phyloP scores from a whole-genome alignment of 257 asterid species.

The Gardenia jasminoides region DNA sequence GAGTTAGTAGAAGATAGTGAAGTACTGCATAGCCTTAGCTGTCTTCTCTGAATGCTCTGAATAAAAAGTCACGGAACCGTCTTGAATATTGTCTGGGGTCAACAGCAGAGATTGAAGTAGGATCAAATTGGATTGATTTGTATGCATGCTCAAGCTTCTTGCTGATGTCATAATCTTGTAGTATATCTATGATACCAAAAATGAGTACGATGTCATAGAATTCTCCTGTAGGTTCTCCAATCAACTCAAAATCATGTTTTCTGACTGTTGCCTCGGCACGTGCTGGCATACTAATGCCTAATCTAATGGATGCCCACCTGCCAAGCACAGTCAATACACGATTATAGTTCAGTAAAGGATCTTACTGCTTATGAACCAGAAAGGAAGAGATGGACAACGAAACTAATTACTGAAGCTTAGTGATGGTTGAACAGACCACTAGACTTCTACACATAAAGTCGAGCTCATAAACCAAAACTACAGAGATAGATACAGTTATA shows the following conservation, averaged over 20 bases:
- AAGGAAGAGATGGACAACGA: not conserved
- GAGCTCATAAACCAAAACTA: not conserved
- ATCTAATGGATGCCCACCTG: conserved; percentile 43
- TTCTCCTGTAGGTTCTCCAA: conserved; percentile 82
- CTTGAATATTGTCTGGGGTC: conserved; percentile 83
- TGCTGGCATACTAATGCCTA: conserved; percentile 73
- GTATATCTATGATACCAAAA: conserved; percentile 81
- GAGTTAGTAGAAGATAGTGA: not conserved
- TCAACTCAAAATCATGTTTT: conserved; percentile 49
- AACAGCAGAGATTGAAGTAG: conserved; percentile 91
- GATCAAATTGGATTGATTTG: conserved; percentile 80
- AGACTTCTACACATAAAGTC: not conserved
- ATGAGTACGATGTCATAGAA: conserved; percentile 71
- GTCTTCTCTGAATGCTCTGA: conserved; percentile 67
- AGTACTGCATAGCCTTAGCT: conserved; percentile 25
- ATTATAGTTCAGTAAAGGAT: too few species aligned
- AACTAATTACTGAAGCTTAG: not conserved
- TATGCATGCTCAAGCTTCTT: conserved; percentile 96
- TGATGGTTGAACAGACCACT: not conserved
- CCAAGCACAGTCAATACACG: conserved; percentile 12
- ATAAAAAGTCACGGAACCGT: conserved; percentile 78
- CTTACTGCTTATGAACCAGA: not conserved
- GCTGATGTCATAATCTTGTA: conserved; percentile 87
- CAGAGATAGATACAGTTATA: not conserved
- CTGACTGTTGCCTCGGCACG: conserved; percentile 68